phyloP scores from a whole-genome alignment of 805 yeast species.

The Wickerhamomyces tratensis region DNA sequence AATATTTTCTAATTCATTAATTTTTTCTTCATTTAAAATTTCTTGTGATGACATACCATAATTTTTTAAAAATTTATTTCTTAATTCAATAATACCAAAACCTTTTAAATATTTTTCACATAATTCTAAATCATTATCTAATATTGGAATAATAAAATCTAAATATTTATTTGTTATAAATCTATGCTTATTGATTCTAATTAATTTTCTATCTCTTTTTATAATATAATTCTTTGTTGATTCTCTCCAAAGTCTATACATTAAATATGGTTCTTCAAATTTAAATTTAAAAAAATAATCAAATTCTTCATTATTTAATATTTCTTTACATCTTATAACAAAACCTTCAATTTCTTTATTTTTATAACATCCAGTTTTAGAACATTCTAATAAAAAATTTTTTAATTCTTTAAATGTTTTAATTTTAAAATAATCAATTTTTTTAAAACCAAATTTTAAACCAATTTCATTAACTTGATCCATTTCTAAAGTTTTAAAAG shows the following conservation, averaged over 20 bases:
- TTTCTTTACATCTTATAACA: conserved; percentile 60
- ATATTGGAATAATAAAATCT: conserved; percentile 49
- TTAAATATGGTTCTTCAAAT: conserved; percentile 88
- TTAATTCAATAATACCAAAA: conserved; percentile 63
- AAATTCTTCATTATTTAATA: neutral
- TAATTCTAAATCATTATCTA: conserved; percentile 38
- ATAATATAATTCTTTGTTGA: conserved; percentile 54
- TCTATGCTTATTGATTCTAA: conserved; percentile 41
- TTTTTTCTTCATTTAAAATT: conserved; percentile 35
- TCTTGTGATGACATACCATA: conserved; percentile 51
- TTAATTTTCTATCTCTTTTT: conserved; percentile 18
- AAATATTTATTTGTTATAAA: conserved; percentile 59
- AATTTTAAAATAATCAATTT: conserved; percentile 37
- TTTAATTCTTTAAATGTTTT: conserved; percentile 32
- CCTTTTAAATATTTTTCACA: conserved; percentile 39
- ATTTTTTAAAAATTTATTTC: conserved; percentile 52
- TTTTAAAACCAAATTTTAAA: conserved; percentile 55
- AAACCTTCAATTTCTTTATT: conserved; percentile 84
- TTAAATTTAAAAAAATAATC: conserved; percentile 86
- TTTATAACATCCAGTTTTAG: conserved; percentile 60
- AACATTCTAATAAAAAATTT: conserved; percentile 42
- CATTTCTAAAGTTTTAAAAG: conserved; percentile 59
- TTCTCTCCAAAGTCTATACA: conserved; percentile 89
- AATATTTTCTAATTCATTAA: conserved; percentile 26
- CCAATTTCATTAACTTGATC: conserved; percentile 54